Base-by-base conservation (phyloP, 371 early-diverging fungal genomes). In the Syncephalastrum sp. region DNA sequence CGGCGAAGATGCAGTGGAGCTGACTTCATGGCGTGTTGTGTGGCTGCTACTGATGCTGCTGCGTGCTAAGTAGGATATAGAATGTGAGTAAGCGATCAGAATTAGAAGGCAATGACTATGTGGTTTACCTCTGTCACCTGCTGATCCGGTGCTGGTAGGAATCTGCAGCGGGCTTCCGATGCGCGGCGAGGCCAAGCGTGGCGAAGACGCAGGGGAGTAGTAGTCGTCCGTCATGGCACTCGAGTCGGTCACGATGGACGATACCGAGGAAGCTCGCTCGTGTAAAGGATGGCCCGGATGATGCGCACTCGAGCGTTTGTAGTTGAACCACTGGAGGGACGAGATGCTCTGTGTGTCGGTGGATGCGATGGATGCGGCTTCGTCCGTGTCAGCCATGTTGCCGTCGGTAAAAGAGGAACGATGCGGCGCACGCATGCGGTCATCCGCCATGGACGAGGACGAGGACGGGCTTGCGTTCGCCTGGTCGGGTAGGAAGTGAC, bases 201-300 rank as follows among this genome's bases (percentile, higher is more conserved):
- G 66, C 12, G 66, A 66, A 4, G 66, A 61, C 2, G 59, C 24
- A 15, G 66, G 56, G 4, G 61, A 61, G 45, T 61, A 61, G 21
- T 54, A 61, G 29, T 61, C 61, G 44, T 66, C 66, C 5, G 57
- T 60, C 50, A 57, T 54, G 23, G 43, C 45, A 45, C 58, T 61
- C 14, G 66, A 57, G 47, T 66, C 66, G 23, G 66, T 61, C 4
- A 66, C 54, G 27, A 61, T 52, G 17, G 66, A 66, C 1, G 66
- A 66, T 29, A 66, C 55, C 17, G 66, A 66, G 1, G 66, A 61
- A 5, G 55, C 48, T 24, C 61, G 61, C 29, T 58, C 66, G 49
- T 61, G 66, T 33, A 46, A 47, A 4, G 48, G 53, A 10, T 33
- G 33, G 15, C 50, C 45, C 23, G 56, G 46, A n/a, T 50, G 53